Conservation (phyloP, 2,329 filamentous ascomycete genomes). For the Aspergillus quadrilineatus region DNA sequence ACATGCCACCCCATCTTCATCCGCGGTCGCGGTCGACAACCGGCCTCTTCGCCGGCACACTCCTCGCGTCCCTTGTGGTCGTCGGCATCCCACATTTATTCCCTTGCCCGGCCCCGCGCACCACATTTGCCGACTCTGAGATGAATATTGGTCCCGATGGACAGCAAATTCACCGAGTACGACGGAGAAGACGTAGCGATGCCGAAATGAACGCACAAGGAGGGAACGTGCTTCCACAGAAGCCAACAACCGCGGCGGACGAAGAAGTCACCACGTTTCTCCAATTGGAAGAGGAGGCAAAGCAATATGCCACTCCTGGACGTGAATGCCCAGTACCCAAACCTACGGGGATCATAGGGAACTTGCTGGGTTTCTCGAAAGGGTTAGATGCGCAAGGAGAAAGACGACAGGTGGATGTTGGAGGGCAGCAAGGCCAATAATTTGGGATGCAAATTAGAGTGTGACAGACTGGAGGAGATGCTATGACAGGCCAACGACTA, state of each 20-base stretch:
- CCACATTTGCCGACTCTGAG: slow-evolving; percentile 70
- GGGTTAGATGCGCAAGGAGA: slow-evolving; percentile 21
- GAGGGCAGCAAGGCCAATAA: background rate
- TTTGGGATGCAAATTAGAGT: background rate
- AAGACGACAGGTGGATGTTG: slow-evolving; percentile 11
- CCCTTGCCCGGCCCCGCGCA: slow-evolving; percentile 81
- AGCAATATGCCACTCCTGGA: slow-evolving; percentile 45
- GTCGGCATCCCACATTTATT: slow-evolving; percentile 87
- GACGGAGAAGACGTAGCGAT: slow-evolving; percentile 38
- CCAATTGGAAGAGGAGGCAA: slow-evolving; percentile 43
- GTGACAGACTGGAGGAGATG: background rate
- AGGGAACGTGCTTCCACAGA: slow-evolving; percentile 14
- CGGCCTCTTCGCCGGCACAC: slow-evolving; percentile 90
- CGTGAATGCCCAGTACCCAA: slow-evolving; percentile 92
- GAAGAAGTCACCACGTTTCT: slow-evolving; percentile 48
- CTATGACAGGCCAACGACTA: background rate
- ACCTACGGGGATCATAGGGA: slow-evolving; percentile 73
- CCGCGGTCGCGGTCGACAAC: slow-evolving; percentile 91
- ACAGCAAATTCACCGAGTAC: slow-evolving; percentile 41
- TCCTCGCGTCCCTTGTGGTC: slow-evolving; percentile 85
- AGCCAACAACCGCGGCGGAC: slow-evolving; percentile 24
- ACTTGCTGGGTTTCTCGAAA: slow-evolving; percentile 68
- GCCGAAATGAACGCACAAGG: slow-evolving; percentile 20
- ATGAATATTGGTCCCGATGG: slow-evolving; percentile 44
- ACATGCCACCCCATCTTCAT: slow-evolving; percentile 82